These are phyloP conservation scores for Sporobolomyces pararoseus DNA, from an alignment of 768 basidiomycete genomes.

Conservation along the genomic window DNA sequence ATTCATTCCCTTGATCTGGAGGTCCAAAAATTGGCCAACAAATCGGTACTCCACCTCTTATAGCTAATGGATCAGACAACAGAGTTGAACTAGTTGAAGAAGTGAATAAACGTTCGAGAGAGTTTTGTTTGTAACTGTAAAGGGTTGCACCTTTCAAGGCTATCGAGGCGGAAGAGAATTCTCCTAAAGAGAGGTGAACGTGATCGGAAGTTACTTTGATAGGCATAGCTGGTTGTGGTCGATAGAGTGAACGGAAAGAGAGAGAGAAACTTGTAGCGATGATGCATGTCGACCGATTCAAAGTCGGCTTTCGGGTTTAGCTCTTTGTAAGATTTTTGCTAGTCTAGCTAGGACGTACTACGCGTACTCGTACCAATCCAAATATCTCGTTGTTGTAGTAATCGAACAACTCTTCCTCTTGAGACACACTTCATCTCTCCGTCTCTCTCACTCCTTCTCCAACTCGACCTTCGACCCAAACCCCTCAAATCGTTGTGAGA, in stretches of 20 bases:
- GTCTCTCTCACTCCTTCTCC: too few relatives aligned
- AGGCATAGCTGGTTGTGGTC: conserved; percentile 8
- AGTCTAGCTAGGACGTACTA: too few relatives aligned
- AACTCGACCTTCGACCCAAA: too few relatives aligned
- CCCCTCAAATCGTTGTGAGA: too few relatives aligned
- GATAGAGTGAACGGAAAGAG: neutral
- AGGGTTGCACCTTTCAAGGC: conserved; percentile 42
- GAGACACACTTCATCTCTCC: too few relatives aligned
- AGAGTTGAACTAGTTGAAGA: conserved; percentile 22
- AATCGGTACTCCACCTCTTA: conserved; percentile 43
- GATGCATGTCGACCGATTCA: too few relatives aligned
- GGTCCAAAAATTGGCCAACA: conserved; percentile 69
- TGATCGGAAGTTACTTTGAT: neutral
- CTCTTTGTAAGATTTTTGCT: too few relatives aligned
- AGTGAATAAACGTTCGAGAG: conserved; percentile 39
- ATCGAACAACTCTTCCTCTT: too few relatives aligned
- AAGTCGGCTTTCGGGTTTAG: too few relatives aligned
- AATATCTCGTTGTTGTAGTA: too few relatives aligned
- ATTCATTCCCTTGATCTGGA: conserved; percentile 60
- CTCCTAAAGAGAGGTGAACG: conserved; percentile 18
- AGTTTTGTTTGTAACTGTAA: conserved; percentile 29
- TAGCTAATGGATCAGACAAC: conserved; percentile 31
- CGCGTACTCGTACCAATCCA: too few relatives aligned
- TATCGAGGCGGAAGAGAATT: conserved; percentile 5
- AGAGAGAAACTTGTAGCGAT: too few relatives aligned